Base-by-base conservation (phyloP, 2,329 filamentous ascomycete genomes). In the Fusarium sublunatum region DNA sequence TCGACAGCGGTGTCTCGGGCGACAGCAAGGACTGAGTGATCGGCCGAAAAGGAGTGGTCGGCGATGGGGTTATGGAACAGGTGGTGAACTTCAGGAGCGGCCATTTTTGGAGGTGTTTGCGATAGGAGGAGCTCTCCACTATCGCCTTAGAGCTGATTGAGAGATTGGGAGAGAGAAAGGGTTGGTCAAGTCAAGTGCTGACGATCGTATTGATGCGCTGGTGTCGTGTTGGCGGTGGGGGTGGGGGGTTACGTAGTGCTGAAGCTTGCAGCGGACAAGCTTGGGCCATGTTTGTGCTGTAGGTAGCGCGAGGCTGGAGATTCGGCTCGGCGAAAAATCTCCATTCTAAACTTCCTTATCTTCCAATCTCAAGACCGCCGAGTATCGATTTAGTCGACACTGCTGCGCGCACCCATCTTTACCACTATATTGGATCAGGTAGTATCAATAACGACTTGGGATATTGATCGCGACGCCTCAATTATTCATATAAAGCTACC, bases 1-100 rank as follows among this genome's bases (percentile, higher is more conserved):
- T 97, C 93, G 72, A 99, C 90, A 69, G 88, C 86, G 74, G 90
- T 93, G 76, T 98, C 94, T 72, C 92, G 91, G 64, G 94, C 91
- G 55, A 99, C 93, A 55, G 95, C 95, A 55, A 99, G 86, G 26
- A 90, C 93, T 76, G 88, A 83, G 75, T 89, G 91, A 80, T 99
- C 95, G 63, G 92, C 88, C 66, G 93, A 97, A 86, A 99, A 99
- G 55, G 94, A 97, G 79, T 99, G 95, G 83, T 99, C 95, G 68
- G 92, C 92, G 74, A 99, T 97, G 61, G 94, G 93, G 70, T 90
- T 88, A 82, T 98, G 93, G 82, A 99, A 99, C 68, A 99, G 90
- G 74, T 98, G 93, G 80, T 98, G 92, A 57, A 96, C 91, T 84
- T 98, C 92, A 66, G 93, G 92, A 58, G 89, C 77, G 52, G 91